Evolutionary conservation across 208 protist genomes (phyloP).

Genomic region (Vickermania spadyakhi): DNA sequence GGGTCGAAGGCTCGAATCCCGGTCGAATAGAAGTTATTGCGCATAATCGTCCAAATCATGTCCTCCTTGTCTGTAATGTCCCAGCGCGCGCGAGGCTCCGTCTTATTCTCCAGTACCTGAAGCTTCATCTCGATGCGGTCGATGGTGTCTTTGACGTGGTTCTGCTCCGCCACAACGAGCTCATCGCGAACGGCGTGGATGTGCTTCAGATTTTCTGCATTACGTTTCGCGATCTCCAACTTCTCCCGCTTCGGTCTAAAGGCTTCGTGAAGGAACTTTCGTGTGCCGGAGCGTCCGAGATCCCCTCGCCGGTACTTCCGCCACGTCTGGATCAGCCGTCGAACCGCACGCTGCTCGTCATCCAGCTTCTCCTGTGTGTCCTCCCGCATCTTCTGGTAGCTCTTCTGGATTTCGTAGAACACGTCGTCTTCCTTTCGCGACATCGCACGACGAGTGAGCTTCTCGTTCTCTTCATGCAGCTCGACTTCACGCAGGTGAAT

Average conservation of each 20-base stretch:
- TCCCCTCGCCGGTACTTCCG: constrained; percentile 5
- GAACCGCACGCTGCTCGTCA: constrained; percentile 2
- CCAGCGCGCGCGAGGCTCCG: constrained; percentile 17
- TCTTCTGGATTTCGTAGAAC: neutral
- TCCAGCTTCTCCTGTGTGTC: neutral
- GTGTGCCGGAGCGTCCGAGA: constrained; percentile 12
- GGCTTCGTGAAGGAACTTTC: constrained; percentile 8
- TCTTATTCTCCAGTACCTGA: constrained; percentile 8
- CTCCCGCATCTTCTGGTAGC: neutral
- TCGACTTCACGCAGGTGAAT: neutral
- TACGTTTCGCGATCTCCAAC: constrained; percentile 6
- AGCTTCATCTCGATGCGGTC: constrained; percentile 6
- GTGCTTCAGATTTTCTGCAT: constrained; percentile 1
- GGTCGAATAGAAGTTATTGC: constrained; percentile 2
- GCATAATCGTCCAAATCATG: constrained; percentile 15
- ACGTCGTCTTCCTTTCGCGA: neutral
- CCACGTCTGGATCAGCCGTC: constrained; percentile 11
- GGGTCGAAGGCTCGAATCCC: neutral
- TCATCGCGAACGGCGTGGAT: constrained; percentile 7
- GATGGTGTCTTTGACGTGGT: constrained; percentile 4
- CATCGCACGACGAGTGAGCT: neutral
- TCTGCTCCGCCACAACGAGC: constrained; percentile 2
- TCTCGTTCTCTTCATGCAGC: constrained; percentile 1
- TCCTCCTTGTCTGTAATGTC: constrained; percentile 14
- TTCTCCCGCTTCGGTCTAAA: constrained; percentile 11